Base-by-base conservation (phyloP, 1,139 yeast genomes). In the Candida anutae region DNA sequence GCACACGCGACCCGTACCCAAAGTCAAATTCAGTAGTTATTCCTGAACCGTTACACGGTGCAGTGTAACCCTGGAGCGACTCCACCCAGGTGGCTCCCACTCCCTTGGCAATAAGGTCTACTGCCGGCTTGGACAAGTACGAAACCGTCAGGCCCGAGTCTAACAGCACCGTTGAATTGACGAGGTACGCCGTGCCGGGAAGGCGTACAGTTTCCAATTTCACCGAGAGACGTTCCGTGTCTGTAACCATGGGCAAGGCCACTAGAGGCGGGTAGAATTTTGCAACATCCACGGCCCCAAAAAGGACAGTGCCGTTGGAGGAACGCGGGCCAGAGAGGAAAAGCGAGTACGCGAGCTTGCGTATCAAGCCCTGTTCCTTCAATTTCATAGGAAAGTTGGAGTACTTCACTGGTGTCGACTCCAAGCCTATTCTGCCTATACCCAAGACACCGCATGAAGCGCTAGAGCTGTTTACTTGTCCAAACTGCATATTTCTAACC, bases 381-480 rank as follows among this genome's bases (percentile, higher is more conserved):
- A 82, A 54, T 35, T 69, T 69, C 27, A 61, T 32, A 2, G 90
- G 90, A 29, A 77, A 57, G 45, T 77, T 77, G 25, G 65, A 60
- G 46, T 77, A 76, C 11, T 52, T 38, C 43, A 33, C 37, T 38
- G 39, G 36, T 14, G 53, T 48, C 24, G 65, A 57, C 45, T 75
- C 80, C 34, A 71, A 51, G 2, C 68, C 74, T 5, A 65, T 54
- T 26, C 74, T 58, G 5, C 80, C 80, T 31, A 75, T 60, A 9
- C 80, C 81, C 25, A 74, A 50, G 17, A 72, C 67, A 14, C 75
- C 76, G 16, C 58, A 49, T 25, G 57, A 57, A 16, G 62, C 56
- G 13, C 63, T 58, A 12, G 70, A 50, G 20, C 48, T 41, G 38
- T 62, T 61, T 15, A 71, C 76, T 24, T 70, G 52, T 4, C 76